Base-by-base conservation (phyloP, 768 basidiomycete species). In the Lactarius sanguifluus region DNA sequence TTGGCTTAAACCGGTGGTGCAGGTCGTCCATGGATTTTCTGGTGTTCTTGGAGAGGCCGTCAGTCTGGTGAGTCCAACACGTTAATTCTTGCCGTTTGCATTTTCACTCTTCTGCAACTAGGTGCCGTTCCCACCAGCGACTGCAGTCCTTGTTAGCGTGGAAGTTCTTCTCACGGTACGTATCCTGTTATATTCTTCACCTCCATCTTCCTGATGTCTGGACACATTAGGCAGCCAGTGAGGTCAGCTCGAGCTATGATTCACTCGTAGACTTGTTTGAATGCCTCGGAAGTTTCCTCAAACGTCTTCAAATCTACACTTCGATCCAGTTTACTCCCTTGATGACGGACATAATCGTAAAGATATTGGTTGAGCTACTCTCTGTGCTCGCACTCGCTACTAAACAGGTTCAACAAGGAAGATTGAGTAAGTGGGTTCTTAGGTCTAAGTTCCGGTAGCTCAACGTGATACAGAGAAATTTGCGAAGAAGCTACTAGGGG, bases 11-110 rank as follows among this genome's bases (percentile, higher is more conserved):
- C 58, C 38, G 0, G 41, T 43, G 1, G 41, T 43, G 8, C 12
- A 59, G 15, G 38, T 43, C 16, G 23, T 59, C 23, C 58, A 59
- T 25, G 58, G 10, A 38, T 59, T 59, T 15, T 59, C 38, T 12
- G 41, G 43, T 8, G 12, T 32, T 30, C 41, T 59, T 5, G 43
- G 28, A 20, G 41, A 59, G 30, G 41, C 18, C 16, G 18, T 45
- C 5, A 32, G 32, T 25, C 28, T 43, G 41, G 59, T 59, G 16
- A 32, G 59, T 9, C 43, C 8, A 20, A 43, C 2, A 20, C 20
- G 0, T 20, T 9, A 7, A 20, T 20, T 43, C 18, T 7, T 43
- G 43, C 18, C 41, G 8, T 43, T 20, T 20, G 18, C 18, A 6
- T 6, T 20, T 43, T 18, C 41, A 43, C 18, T 1, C 41, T 18